A percentile compares a stretch with the other conserved stretches of the same genome.
These are phyloP conservation scores for Apostasia ramifera DNA, from an alignment of 106 monocot species.

Conservation along the genomic window DNA sequence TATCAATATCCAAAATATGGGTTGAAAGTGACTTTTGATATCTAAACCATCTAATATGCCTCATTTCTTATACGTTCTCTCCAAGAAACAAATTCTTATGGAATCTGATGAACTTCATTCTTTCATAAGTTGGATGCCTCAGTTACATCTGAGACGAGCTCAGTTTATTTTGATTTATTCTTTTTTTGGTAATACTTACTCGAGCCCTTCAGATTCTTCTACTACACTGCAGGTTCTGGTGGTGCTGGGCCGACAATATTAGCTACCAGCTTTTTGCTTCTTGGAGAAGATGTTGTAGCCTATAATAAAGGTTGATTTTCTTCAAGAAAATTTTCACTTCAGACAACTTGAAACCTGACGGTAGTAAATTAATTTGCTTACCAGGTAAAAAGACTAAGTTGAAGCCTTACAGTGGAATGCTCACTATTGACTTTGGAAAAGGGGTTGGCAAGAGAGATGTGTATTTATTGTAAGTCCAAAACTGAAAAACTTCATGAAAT, in stretches of 20 bases:
- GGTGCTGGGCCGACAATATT: conserved; percentile 95
- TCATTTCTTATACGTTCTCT: too few species aligned
- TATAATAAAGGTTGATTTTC: conserved; percentile 67
- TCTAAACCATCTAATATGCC: too few species aligned
- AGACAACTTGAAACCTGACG: conserved; percentile 6
- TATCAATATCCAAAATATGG: too few species aligned
- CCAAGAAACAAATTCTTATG: too few species aligned
- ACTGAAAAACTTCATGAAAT: too few species aligned
- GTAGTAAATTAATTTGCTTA: conserved; percentile 5
- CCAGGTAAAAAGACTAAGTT: conserved; percentile 73
- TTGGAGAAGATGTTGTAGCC: conserved; percentile 87
- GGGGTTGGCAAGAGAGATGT: conserved; percentile 87
- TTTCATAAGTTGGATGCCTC: too few species aligned
- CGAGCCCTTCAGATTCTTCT: conserved; percentile 69
- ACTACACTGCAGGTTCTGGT: conserved; percentile 96
- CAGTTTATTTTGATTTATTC: neutral
- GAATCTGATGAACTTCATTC: too few species aligned
- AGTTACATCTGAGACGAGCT: too few species aligned
- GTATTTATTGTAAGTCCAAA: conserved; percentile 84
- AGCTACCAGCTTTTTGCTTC: conserved; percentile 87
- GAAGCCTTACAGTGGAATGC: conserved; percentile 84
- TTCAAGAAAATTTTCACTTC: neutral
- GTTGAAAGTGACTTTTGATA: too few species aligned
- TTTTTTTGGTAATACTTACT: conserved; percentile 23
- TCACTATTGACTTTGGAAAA: conserved; percentile 88